Percentiles rank a stretch among this genome's conserved stretches.
phyloP scores from a whole-genome alignment of 2,329 filamentous ascomycete genomes.

The Aspergillus quadrilineatus region DNA sequence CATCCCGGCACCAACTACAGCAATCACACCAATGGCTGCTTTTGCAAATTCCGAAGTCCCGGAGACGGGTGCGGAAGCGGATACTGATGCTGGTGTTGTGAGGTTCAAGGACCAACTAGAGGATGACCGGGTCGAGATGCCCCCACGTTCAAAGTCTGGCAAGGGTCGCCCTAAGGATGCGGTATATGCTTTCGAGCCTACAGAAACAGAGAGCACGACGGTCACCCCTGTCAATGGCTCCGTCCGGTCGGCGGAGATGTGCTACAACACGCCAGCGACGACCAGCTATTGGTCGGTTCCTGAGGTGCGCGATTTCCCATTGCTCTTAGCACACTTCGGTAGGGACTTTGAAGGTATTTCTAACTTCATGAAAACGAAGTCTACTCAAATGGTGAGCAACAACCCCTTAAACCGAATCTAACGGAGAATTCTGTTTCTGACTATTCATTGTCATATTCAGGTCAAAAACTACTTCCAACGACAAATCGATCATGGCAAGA shows the following conservation, averaged over 20 bases:
- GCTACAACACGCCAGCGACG: slow-evolving; percentile 43
- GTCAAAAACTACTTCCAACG: slow-evolving; percentile 53
- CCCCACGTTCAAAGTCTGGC: slow-evolving; percentile 28
- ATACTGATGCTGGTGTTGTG: slow-evolving; percentile 18
- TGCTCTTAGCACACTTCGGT: slow-evolving; percentile 49
- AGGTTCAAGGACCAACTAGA: slow-evolving; percentile 31
- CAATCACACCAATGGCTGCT: slow-evolving; percentile 20
- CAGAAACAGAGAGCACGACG: slow-evolving; percentile 27
- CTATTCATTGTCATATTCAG: slow-evolving; percentile 24
- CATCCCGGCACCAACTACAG: slow-evolving; percentile 17
- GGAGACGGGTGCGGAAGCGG: slow-evolving; percentile 21
- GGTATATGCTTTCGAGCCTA: slow-evolving; percentile 37
- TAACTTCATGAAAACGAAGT: slow-evolving; percentile 53
- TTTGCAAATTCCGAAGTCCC: slow-evolving; percentile 28
- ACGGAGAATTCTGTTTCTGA: neutral
- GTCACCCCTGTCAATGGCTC: slow-evolving; percentile 7
- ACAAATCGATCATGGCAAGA: slow-evolving; percentile 44
- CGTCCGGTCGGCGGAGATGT: slow-evolving; percentile 29
- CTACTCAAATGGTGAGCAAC: slow-evolving; percentile 49
- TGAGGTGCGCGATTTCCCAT: slow-evolving; percentile 49
- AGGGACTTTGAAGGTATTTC: slow-evolving; percentile 51
- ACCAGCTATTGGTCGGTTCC: slow-evolving; percentile 55
- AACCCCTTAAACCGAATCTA: neutral
- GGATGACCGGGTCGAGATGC: slow-evolving; percentile 24
- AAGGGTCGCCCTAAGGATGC: slow-evolving; percentile 35